Evolutionary conservation across 805 yeast genomes (phyloP).

Genomic region (Candida verbasci): DNA sequence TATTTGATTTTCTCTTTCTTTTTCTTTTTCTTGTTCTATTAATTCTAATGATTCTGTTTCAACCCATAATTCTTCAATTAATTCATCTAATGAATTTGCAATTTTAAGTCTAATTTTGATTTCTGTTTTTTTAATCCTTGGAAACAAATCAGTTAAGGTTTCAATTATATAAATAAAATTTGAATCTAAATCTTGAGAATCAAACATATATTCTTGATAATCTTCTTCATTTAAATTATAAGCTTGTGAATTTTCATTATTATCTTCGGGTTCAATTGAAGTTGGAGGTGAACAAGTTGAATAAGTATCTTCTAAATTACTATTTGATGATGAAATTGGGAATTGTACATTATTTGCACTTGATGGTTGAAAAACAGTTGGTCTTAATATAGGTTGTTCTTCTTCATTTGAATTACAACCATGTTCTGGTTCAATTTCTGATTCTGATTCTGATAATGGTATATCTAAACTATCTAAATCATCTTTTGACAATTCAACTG

Average conservation of each 20-base stretch:
- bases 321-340: no score
- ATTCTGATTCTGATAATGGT: no score
- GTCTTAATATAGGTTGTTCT: no score
- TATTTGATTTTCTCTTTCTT: background rate
- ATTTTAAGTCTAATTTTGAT: conserved; percentile 21
- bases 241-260: background rate
- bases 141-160: conserved; percentile 24
- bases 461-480: no score
- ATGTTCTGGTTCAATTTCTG: no score
- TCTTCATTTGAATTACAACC: no score
- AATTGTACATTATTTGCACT: no score
- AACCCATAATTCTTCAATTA: conserved; percentile 21
- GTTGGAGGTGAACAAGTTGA: background rate
- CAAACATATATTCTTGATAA: conserved; percentile 5
- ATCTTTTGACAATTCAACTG: background rate
- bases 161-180: conserved; percentile 12
- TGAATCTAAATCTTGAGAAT: conserved; percentile 11
- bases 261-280: no score
- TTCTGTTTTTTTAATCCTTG: conserved; percentile 20
- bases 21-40: conserved; percentile 1
- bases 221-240: conserved; percentile 3
- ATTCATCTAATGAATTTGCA: conserved; percentile 16
- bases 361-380: no score
- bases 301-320: no score
- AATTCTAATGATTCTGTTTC: conserved; percentile 12